Evolutionary conservation across 768 basidiomycete species (phyloP).

Genomic region (Xanthoconium stramineum): DNA sequence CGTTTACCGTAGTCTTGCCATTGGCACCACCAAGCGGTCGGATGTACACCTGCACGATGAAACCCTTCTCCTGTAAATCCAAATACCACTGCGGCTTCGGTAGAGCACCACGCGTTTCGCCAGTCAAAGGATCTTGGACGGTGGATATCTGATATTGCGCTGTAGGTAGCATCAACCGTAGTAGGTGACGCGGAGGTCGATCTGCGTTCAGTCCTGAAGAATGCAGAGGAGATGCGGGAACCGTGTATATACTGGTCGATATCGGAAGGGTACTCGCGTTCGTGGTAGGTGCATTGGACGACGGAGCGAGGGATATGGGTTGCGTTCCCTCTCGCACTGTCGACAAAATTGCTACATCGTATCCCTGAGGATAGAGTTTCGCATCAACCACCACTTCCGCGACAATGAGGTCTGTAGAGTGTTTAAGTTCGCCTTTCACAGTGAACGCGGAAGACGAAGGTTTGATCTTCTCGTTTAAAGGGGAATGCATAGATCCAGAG

Average conservation of each 20-base stretch:
- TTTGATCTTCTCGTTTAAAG: conserved; percentile 33
- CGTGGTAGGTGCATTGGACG: neutral
- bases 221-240: conserved; percentile 80
- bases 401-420: conserved; percentile 67
- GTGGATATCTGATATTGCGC: conserved; percentile 75
- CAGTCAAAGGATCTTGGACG: conserved; percentile 78
- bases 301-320: conserved; percentile 34
- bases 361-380: conserved; percentile 77
- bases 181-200: conserved; percentile 61
- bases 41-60: conserved; percentile 55
- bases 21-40: conserved; percentile 41
- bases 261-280: conserved; percentile 44
- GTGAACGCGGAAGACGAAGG: conserved; percentile 55
- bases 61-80: conserved; percentile 58
- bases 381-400: conserved; percentile 80
- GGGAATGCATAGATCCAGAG: conserved; percentile 29
- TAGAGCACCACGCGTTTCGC: conserved; percentile 56
- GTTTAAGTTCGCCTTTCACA: conserved; percentile 56
- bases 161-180: conserved; percentile 79
- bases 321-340: conserved; percentile 37
- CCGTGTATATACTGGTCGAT: conserved; percentile 59
- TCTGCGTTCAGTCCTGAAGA: conserved; percentile 62
- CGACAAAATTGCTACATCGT: conserved; percentile 50
- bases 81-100: conserved; percentile 71
- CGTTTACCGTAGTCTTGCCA: conserved; percentile 6